These are phyloP conservation scores for Yamadazyma dushanensis DNA, from an alignment of 1,139 yeast genomes.

Conservation along the genomic window DNA sequence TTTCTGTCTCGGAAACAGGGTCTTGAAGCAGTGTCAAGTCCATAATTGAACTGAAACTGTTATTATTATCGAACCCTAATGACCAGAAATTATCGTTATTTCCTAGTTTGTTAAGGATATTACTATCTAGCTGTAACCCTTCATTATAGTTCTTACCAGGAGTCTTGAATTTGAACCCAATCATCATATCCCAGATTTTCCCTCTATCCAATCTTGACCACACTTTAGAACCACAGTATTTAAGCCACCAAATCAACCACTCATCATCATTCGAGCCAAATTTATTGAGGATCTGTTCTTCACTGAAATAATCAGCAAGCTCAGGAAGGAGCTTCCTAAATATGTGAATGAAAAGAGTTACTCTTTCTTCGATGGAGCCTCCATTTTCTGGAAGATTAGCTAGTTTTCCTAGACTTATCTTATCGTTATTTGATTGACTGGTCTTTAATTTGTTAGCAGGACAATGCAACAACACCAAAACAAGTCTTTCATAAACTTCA, in stretches of 20 bases:
- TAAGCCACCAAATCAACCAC: slow-evolving; percentile 95
- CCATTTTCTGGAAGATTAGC: slow-evolving; percentile 54
- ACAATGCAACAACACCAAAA: slow-evolving; percentile 69
- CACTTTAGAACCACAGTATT: slow-evolving; percentile 87
- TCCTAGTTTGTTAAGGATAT: slow-evolving; percentile 35
- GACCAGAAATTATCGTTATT: slow-evolving; percentile 46
- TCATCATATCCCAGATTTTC: slow-evolving; percentile 80
- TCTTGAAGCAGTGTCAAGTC: slow-evolving; percentile 2
- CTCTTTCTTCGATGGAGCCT: slow-evolving; percentile 68
- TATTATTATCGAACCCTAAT: slow-evolving; percentile 14
- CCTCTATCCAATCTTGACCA: slow-evolving; percentile 84
- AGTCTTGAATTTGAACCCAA: slow-evolving; percentile 71
- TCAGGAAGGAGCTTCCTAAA: slow-evolving; percentile 72
- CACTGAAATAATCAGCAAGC: slow-evolving; percentile 71
- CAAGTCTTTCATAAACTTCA: slow-evolving; percentile 74
- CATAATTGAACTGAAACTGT: slow-evolving; percentile 6
- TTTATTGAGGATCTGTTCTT: slow-evolving; percentile 71
- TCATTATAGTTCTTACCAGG: slow-evolving; percentile 33
- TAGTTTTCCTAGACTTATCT: slow-evolving; percentile 21
- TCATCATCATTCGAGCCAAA: slow-evolving; percentile 72
- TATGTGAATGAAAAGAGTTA: slow-evolving; percentile 69
- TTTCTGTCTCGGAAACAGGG: slow-evolving; percentile 1
- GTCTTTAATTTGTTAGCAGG: slow-evolving; percentile 47
- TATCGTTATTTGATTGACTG: slow-evolving; percentile 3
- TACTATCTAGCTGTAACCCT: slow-evolving; percentile 26